Evolutionary conservation across 306 rosid genomes (phyloP).

Genomic region (Mimosa bimucronata): DNA sequence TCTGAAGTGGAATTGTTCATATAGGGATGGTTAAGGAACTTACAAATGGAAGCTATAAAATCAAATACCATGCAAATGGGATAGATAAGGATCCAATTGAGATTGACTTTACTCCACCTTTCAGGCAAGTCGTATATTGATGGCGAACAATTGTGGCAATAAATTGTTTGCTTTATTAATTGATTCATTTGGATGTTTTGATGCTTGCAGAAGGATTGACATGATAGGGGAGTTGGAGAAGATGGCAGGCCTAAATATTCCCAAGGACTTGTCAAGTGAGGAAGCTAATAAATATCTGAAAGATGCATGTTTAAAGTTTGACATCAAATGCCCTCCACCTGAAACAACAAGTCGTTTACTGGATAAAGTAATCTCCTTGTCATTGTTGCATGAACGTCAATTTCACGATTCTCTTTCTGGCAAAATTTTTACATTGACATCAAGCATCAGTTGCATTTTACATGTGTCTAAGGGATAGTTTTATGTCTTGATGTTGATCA

Average conservation of each 20-base stretch:
- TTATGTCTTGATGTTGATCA: neutral
- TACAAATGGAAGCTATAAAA: constrained; percentile 78
- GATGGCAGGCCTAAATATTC: constrained; percentile 77
- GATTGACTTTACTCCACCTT: constrained; percentile 77
- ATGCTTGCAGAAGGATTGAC: constrained; percentile 78
- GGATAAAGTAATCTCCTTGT: constrained; percentile 65
- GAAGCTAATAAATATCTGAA: constrained; percentile 79
- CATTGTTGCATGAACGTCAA: neutral
- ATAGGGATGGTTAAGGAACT: constrained; percentile 88
- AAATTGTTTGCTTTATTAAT: constrained; percentile 4
- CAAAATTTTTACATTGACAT: neutral
- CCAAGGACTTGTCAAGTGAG: constrained; percentile 74
- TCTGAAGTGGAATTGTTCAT: constrained; percentile 36
- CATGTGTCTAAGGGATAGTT: neutral
- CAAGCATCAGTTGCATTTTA: neutral
- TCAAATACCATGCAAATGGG: constrained; percentile 77
- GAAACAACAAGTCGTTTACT: constrained; percentile 86
- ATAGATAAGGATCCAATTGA: constrained; percentile 76
- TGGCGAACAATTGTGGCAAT: neutral
- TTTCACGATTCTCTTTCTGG: neutral
- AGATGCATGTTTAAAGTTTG: constrained; percentile 72
- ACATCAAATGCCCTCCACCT: constrained; percentile 84
- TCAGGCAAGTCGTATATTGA: constrained; percentile 52
- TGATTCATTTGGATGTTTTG: constrained; percentile 31
- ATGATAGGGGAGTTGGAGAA: constrained; percentile 85